These are phyloP conservation scores for Pochonia chlamydosporia DNA, from an alignment of 2,329 filamentous ascomycete genomes.

Conservation along the genomic window DNA sequence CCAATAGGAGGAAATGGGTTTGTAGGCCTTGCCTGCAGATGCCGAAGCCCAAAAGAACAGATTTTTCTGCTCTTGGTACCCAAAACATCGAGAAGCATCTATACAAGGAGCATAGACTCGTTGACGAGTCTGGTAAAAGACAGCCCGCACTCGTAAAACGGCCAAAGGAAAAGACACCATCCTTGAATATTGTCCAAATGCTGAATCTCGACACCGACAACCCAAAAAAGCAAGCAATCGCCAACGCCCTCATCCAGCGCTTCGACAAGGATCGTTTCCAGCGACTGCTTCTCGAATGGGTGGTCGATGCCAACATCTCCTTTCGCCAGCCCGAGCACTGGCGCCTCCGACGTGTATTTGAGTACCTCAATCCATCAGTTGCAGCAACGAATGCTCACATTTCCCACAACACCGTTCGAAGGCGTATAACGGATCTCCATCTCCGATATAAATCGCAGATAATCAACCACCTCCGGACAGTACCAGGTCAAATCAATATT, in stretches of 20 bases:
- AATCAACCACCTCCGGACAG: too few relatives aligned
- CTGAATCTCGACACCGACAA: constrained; percentile 3
- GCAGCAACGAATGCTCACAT: too few relatives aligned
- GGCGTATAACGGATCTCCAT: too few relatives aligned
- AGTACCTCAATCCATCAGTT: too few relatives aligned
- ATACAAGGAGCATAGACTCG: constrained; percentile 2
- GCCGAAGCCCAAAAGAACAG: background rate
- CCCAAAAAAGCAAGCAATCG: constrained; percentile 6
- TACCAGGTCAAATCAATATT: too few relatives aligned
- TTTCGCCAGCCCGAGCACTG: too few relatives aligned
- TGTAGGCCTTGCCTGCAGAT: constrained; percentile 1
- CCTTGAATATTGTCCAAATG: constrained; percentile 6
- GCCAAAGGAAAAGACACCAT: constrained; percentile 2
- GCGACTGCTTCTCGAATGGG: too few relatives aligned
- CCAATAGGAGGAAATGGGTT: background rate
- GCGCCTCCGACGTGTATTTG: too few relatives aligned
- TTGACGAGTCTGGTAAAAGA: constrained; percentile 5
- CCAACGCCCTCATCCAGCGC: constrained; percentile 6
- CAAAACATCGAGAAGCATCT: constrained; percentile 7
- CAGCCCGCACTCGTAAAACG: background rate
- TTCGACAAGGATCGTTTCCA: too few relatives aligned
- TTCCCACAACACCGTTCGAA: too few relatives aligned
- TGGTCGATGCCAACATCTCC: too few relatives aligned
- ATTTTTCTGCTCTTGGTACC: constrained; percentile 1
- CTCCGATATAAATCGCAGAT: too few relatives aligned